These are phyloP conservation scores for Trichopus zeylanicus DNA, from an alignment of 116 monocot species.

Conservation along the genomic window DNA sequence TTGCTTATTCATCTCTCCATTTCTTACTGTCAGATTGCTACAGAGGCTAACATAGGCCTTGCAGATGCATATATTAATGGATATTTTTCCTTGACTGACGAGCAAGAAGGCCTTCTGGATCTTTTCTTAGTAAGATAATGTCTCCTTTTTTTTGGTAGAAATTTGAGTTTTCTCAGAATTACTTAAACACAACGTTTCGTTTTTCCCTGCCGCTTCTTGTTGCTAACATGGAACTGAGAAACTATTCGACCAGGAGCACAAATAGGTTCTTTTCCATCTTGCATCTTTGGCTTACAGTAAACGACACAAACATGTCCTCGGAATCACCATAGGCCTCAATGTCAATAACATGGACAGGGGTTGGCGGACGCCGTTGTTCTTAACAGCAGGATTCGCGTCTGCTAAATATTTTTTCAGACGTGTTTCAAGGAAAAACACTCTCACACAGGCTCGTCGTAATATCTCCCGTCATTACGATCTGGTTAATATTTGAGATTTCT, in stretches of 20 bases:
- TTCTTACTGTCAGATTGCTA: conserved; percentile 60
- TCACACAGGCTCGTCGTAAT: conserved; percentile 81
- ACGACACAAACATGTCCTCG: background rate
- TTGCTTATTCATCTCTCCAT: too few species aligned
- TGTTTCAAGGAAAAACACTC: conserved; percentile 61
- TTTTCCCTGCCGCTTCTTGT: conserved; percentile 65
- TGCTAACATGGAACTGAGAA: conserved; percentile 58
- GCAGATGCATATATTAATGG: conserved; percentile 80
- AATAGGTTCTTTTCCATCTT: conserved; percentile 23
- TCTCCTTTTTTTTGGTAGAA: background rate
- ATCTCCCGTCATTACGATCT: conserved; percentile 97
- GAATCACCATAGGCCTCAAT: background rate
- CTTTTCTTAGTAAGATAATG: conserved; percentile 41
- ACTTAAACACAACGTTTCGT: background rate
- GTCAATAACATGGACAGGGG: conserved; percentile 35
- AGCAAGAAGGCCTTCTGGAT: conserved; percentile 58
- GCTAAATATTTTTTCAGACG: conserved; percentile 73
- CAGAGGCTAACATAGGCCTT: conserved; percentile 70
- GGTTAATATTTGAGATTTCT: conserved; percentile 27
- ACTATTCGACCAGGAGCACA: conserved; percentile 15
- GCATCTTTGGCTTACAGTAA: background rate
- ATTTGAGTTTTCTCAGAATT: background rate
- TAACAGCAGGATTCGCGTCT: conserved; percentile 72
- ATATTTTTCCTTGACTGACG: conserved; percentile 53
- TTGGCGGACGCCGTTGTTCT: conserved; percentile 88